Percentiles rank a stretch among this genome's conserved stretches.
Evolutionary conservation across 2,329 filamentous ascomycete genomes (phyloP).

Genomic region (Paraphaeosphaeria sporulosa): DNA sequence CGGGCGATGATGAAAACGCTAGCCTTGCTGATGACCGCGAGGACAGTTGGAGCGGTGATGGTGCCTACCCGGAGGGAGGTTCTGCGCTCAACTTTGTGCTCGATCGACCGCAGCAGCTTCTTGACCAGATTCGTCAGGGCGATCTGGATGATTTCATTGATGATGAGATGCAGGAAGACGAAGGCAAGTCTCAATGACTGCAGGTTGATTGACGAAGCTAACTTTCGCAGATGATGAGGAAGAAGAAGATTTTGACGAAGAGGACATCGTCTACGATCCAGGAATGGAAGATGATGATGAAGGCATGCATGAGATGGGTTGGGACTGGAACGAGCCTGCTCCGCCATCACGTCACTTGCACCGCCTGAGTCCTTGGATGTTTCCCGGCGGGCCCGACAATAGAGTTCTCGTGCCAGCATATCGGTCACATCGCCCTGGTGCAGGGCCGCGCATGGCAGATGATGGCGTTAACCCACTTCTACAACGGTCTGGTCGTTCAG

Average conservation of each 20-base stretch:
- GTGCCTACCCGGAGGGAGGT: conserved; percentile 59
- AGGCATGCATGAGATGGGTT: conserved; percentile 51
- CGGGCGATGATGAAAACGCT: conserved; percentile 57
- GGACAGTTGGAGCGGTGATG: conserved; percentile 56
- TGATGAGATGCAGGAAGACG: conserved; percentile 66
- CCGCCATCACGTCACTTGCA: conserved; percentile 56
- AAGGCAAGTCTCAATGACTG: conserved; percentile 59
- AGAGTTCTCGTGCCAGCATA: conserved; percentile 54
- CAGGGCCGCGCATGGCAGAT: conserved; percentile 67
- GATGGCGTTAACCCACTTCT: conserved; percentile 89
- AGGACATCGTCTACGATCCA: conserved; percentile 66
- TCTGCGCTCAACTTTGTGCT: conserved; percentile 47
- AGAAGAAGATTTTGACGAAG: conserved; percentile 76
- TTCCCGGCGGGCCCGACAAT: conserved; percentile 62
- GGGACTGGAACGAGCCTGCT: conserved; percentile 57
- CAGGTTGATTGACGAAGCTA: conserved; percentile 6
- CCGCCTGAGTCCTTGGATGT: conserved; percentile 66
- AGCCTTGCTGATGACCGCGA: conserved; percentile 52
- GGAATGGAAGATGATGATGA: conserved; percentile 58
- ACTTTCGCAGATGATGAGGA: conserved; percentile 57
- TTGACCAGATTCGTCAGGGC: conserved; percentile 53
- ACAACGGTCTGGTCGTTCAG: conserved; percentile 63
- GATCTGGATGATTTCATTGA: conserved; percentile 62
- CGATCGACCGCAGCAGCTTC: conserved; percentile 48
- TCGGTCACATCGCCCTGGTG: conserved; percentile 61